phyloP scores from a whole-genome alignment of 2,329 filamentous ascomycete species.

The Ophiocordyceps camponoti-rufipedis region DNA sequence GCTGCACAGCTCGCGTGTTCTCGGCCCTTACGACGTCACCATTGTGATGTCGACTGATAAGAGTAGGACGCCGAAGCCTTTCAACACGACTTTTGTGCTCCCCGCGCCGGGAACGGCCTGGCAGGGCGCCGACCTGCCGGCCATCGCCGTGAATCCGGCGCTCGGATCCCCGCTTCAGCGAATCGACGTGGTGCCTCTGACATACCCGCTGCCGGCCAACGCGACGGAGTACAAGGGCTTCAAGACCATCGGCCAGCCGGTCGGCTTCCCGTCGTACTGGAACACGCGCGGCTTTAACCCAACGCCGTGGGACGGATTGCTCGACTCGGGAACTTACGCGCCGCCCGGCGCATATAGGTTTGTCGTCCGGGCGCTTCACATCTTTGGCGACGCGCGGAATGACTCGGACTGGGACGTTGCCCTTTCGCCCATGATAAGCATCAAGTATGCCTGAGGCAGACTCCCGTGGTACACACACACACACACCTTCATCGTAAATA shows the following conservation, averaged over 20 bases:
- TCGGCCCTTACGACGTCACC: conserved; percentile 9
- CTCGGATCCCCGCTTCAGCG: conserved; percentile 26
- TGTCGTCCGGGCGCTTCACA: conserved; percentile 26
- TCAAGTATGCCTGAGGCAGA: conserved; percentile 22
- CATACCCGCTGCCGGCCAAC: conserved; percentile 9
- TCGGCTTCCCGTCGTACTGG: conserved; percentile 20
- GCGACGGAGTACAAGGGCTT: conserved; percentile 17
- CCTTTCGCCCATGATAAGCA: conserved; percentile 23
- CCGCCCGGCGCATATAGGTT: conserved; percentile 31
- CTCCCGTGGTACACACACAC: not conserved
- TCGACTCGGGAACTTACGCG: conserved; percentile 27
- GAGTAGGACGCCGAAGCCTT: conserved; percentile 7
- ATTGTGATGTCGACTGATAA: conserved; percentile 16
- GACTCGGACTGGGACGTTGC: conserved; percentile 26
- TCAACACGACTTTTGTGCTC: conserved; percentile 21
- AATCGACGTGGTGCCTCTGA: conserved; percentile 24
- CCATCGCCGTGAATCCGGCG: conserved; percentile 20
- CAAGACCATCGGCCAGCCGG: conserved; percentile 23
- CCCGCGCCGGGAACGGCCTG: conserved; percentile 19
- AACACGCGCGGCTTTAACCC: conserved; percentile 8
- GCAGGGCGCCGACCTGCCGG: conserved; percentile 16
- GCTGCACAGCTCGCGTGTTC: conserved; percentile 11
- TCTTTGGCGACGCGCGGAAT: conserved; percentile 28
- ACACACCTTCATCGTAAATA: no score
- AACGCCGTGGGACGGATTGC: conserved; percentile 24